A percentile compares a stretch with the other conserved stretches of the same genome.
Conservation (phyloP, 1,284 basidiomycete species). For the Boletus putidus region DNA sequence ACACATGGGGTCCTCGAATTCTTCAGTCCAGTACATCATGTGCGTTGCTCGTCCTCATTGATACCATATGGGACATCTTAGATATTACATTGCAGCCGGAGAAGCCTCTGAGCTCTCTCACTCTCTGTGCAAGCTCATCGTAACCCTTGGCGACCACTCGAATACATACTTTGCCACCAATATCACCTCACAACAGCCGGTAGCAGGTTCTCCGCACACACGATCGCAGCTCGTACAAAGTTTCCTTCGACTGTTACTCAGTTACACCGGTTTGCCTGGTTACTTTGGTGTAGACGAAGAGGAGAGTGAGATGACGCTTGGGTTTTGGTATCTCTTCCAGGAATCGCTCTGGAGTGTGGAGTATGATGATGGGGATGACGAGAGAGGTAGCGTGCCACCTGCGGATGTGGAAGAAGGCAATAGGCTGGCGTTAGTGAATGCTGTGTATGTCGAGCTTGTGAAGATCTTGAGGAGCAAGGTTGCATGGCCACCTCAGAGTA, state of each 20-base stretch:
- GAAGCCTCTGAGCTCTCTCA: conserved; percentile 58
- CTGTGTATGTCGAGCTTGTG: conserved; percentile 78
- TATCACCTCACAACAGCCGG: conserved; percentile 49
- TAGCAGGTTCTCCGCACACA: conserved; percentile 29
- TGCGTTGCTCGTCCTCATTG: conserved; percentile 28
- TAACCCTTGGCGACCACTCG: conserved; percentile 82
- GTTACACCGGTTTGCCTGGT: conserved; percentile 74
- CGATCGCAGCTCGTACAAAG: conserved; percentile 62
- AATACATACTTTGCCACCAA: conserved; percentile 74
- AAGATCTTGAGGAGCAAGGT: conserved; percentile 70
- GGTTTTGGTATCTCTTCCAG: conserved; percentile 87
- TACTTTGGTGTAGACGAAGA: conserved; percentile 80
- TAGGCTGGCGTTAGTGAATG: conserved; percentile 62
- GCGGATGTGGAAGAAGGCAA: conserved; percentile 44
- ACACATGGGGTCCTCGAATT: conserved; percentile 53
- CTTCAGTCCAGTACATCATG: conserved; percentile 50
- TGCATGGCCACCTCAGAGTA: conserved; percentile 57
- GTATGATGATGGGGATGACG: conserved; percentile 51
- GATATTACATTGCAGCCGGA: conserved; percentile 33
- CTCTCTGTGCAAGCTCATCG: conserved; percentile 76
- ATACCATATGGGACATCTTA: background rate
- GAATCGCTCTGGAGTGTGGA: conserved; percentile 82
- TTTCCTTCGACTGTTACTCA: conserved; percentile 70
- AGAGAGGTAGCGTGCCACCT: conserved; percentile 34
- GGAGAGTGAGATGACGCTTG: conserved; percentile 81